Conservation (phyloP, 768 basidiomycete species). For the Trametes elegans region DNA sequence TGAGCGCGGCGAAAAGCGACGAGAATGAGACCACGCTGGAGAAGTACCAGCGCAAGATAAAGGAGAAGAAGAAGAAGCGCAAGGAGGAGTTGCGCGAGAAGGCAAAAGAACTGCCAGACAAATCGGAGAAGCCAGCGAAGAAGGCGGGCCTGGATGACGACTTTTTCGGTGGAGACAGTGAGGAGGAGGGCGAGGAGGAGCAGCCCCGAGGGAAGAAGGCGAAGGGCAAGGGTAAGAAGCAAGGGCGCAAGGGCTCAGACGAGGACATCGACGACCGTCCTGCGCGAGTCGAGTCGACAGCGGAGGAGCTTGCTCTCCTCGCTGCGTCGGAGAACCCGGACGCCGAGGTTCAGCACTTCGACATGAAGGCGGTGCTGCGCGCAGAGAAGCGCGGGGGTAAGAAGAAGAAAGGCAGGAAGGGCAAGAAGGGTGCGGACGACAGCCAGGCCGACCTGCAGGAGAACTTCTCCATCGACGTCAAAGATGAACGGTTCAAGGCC, state of each 20-base stretch:
- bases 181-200: conserved; percentile 25
- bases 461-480: conserved; percentile 79
- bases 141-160: conserved; percentile 20
- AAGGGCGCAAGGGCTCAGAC: conserved; percentile 16
- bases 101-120: conserved; percentile 27
- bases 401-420: conserved; percentile 38
- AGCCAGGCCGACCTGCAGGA: conserved; percentile 70
- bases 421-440: conserved; percentile 46
- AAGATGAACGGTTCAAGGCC: conserved; percentile 84
- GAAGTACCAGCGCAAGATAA: conserved; percentile 85
- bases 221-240: conserved; percentile 22
- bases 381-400: conserved; percentile 69
- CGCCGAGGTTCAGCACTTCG: conserved; percentile 74
- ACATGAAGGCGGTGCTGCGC: conserved; percentile 85
- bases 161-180: conserved; percentile 19
- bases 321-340: conserved; percentile 52
- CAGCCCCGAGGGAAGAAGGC: conserved; percentile 22
- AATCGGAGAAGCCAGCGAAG: conserved; percentile 33
- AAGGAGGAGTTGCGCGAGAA: conserved; percentile 62
- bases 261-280: conserved; percentile 21
- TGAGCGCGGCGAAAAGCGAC: conserved; percentile 52
- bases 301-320: conserved; percentile 66
- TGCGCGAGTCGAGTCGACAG: conserved; percentile 44
- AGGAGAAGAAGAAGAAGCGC: conserved; percentile 81
- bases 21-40: conserved; percentile 86